A percentile compares a stretch with the other conserved stretches of the same genome.
Conservation (phyloP, 768 basidiomycete species). For the Pleurotus sapidus region DNA sequence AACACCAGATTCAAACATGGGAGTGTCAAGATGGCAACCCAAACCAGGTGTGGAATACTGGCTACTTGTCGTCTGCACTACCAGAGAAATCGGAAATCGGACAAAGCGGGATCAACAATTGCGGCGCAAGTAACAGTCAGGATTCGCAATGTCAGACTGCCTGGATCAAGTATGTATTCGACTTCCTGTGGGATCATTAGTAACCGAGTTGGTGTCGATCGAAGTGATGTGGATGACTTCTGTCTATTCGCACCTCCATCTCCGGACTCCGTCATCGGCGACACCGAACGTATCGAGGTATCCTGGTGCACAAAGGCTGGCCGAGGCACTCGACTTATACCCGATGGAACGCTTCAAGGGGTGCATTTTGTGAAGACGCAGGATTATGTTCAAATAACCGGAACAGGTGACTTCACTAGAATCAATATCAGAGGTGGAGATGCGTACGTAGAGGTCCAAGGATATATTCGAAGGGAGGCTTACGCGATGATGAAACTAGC, state of each 20-base stretch:
- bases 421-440: slow-evolving; percentile 56
- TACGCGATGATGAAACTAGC: neutral
- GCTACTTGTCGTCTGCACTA: slow-evolving; percentile 38
- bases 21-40: neutral
- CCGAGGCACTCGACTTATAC: slow-evolving; percentile 44
- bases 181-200: too few species aligned
- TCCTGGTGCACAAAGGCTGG: slow-evolving; percentile 35
- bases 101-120: slow-evolving; percentile 66
- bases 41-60: slow-evolving; percentile 38
- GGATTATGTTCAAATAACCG: slow-evolving; percentile 60
- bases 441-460: slow-evolving; percentile 12
- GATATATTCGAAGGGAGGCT: too few species aligned
- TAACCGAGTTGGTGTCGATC: too few species aligned
- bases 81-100: slow-evolving; percentile 53
- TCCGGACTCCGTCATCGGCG: slow-evolving; percentile 3
- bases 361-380: slow-evolving; percentile 49
- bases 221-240: slow-evolving; percentile 3
- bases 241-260: neutral
- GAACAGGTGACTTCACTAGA: slow-evolving; percentile 54
- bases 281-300: slow-evolving; percentile 19
- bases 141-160: slow-evolving; percentile 69
- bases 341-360: slow-evolving; percentile 27
- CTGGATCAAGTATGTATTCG: slow-evolving; percentile 49
- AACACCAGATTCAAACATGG: slow-evolving; percentile 1
- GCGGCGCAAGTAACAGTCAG: slow-evolving; percentile 56